A percentile compares a stretch with the other conserved stretches of the same genome.
phyloP scores from a whole-genome alignment of 2,329 filamentous ascomycete genomes.

The Ascochyta pisi region DNA sequence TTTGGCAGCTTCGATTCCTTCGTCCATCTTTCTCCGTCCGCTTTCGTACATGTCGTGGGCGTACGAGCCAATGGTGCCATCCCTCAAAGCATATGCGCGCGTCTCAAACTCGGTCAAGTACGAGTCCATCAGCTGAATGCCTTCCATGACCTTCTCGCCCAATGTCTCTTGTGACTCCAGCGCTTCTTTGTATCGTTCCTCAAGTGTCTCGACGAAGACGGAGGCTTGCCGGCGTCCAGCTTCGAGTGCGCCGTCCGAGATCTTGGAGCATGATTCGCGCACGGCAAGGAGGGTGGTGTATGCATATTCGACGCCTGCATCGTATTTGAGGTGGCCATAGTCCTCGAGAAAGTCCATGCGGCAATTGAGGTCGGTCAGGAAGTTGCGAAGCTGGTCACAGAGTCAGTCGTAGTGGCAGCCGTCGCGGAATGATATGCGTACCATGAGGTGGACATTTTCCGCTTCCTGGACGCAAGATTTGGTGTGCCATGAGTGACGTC shows the following conservation, averaged over 20 bases:
- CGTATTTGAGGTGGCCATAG: slow-evolving; percentile 83
- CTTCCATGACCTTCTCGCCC: slow-evolving; percentile 88
- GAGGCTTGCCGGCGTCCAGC: slow-evolving; percentile 83
- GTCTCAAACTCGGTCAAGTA: slow-evolving; percentile 87
- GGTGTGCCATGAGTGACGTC: slow-evolving; percentile 57
- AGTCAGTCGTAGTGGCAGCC: slow-evolving; percentile 25
- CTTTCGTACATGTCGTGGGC: slow-evolving; percentile 78
- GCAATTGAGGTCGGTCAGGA: slow-evolving; percentile 84
- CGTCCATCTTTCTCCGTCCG: slow-evolving; percentile 80
- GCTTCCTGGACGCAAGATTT: slow-evolving; percentile 54
- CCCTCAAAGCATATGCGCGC: slow-evolving; percentile 78
- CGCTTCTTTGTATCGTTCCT: slow-evolving; percentile 85
- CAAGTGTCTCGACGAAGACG: slow-evolving; percentile 90
- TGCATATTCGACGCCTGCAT: slow-evolving; percentile 82
- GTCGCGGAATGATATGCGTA: slow-evolving; percentile 21
- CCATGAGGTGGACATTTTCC: slow-evolving; percentile 57
- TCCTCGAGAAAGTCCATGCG: slow-evolving; percentile 87
- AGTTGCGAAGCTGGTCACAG: slow-evolving; percentile 70
- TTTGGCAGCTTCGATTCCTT: slow-evolving; percentile 74
- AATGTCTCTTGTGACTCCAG: slow-evolving; percentile 83
- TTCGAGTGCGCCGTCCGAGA: slow-evolving; percentile 88
- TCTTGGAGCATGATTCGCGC: slow-evolving; percentile 84
- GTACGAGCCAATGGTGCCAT: slow-evolving; percentile 76
- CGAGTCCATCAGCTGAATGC: slow-evolving; percentile 83
- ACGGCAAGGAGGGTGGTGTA: slow-evolving; percentile 88